Evolutionary conservation across 2,329 filamentous ascomycete genomes (phyloP), one percentile per base, ranked within the genome.

Genomic region (Xylaria sp.): DNA sequence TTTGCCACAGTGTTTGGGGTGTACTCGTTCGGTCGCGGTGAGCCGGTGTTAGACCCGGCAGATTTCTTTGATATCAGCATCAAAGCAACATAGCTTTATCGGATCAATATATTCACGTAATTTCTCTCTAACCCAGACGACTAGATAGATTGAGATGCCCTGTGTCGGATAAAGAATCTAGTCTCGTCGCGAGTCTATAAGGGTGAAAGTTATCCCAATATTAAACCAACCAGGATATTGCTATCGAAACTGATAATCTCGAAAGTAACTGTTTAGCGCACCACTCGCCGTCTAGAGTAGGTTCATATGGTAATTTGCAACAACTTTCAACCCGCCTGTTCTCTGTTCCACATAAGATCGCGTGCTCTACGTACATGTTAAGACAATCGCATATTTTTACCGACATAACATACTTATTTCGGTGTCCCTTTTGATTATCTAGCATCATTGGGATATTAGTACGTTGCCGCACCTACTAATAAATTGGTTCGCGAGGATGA

Each of bases 21-120:
- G 1, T 79, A 78, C 44, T 70, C 77, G 10, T 77, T 75, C 55
- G 77, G 75, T 8, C 72, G 68, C 16, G 71, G 73, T 18, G 77
- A 79, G 55, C 76, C 78, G 5, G 76, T 78, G 0, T 65, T 79
- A 23, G 76, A 78, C 51, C 75, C 77, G 12, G 75, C 76, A 5
- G 78, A 79, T 47, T 79, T 79, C 58, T 72, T 59, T 21, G 71
- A 74, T 18, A 72, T 79, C 23, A 53, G 29, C 18, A 66, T 68
- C 29, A 62, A 35, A 40, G 66, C 57, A 40, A 32, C 27, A 35
- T 69, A 51, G 16, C n/a, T n/a, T 13, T 12, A n/a, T 37, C 8
- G 6, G 18, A 5, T 37, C 23, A 29, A 51, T 18, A 29, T 16
- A 5, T 5, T 29, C 25, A 51, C 5, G 2, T 1, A 5, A 51